Conservation (phyloP, 768 basidiomycete species). For the Tulasnella sp. region DNA sequence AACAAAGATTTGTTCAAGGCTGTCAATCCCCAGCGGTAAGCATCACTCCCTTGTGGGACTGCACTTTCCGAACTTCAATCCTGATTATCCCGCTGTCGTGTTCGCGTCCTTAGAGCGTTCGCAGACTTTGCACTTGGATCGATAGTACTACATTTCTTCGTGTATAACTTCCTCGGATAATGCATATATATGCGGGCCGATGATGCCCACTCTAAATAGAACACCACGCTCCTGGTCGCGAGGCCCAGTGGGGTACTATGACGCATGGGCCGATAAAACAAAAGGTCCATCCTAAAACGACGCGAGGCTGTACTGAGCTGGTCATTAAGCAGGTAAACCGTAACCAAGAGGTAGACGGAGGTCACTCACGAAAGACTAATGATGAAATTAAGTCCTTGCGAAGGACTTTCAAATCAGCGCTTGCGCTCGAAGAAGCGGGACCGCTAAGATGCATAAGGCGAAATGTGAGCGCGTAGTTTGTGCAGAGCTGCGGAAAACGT, state of each 20-base stretch:
- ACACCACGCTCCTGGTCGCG: too few species aligned
- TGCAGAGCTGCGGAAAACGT: not conserved
- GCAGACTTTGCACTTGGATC: constrained; percentile 95
- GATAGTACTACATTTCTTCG: constrained; percentile 93
- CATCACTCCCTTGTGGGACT: not conserved
- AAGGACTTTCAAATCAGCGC: constrained; percentile 23
- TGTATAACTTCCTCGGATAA: constrained; percentile 94
- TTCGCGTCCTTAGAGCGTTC: constrained; percentile 58
- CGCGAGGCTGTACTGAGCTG: not conserved
- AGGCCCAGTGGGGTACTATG: too few species aligned
- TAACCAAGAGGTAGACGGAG: too few species aligned
- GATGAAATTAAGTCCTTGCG: not conserved
- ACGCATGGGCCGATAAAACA: too few species aligned
- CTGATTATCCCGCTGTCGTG: constrained; percentile 4
- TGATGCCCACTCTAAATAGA: too few species aligned
- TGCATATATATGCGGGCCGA: too few species aligned
- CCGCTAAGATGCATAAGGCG: constrained; percentile 39
- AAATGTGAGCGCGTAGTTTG: constrained; percentile 4
- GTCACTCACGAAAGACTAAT: not conserved
- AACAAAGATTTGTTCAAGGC: constrained; percentile 77
- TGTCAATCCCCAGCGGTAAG: constrained; percentile 87
- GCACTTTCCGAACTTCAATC: not conserved
- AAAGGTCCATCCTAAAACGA: too few species aligned
- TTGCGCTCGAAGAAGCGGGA: constrained; percentile 62
- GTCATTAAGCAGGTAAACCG: too few species aligned